A percentile compares a stretch with the other conserved stretches of the same genome.
These are phyloP conservation scores for Colletotrichum higginsianum DNA, from an alignment of 2,329 filamentous ascomycete genomes.

Conservation along the genomic window DNA sequence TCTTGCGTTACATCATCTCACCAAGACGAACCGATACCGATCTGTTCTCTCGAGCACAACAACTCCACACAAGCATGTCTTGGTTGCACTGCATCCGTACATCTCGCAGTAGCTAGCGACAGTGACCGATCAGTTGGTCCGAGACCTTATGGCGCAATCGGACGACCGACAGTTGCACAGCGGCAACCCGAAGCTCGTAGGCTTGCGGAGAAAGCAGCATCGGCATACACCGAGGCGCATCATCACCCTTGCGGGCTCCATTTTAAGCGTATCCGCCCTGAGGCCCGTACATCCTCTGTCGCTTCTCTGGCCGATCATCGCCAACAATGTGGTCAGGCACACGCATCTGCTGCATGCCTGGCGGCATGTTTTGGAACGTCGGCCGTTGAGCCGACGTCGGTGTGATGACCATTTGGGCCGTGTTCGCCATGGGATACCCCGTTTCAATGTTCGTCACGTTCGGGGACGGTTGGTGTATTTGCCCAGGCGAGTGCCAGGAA, in stretches of 20 bases:
- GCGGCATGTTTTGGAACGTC: constrained; percentile 57
- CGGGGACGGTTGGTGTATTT: constrained; percentile 66
- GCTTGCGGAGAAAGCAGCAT: too few relatives aligned
- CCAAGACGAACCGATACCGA: not conserved
- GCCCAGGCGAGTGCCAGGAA: constrained; percentile 67
- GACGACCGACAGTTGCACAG: too few relatives aligned
- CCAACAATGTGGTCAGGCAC: constrained; percentile 51
- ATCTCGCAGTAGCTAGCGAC: not conserved
- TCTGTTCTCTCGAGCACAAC: too few relatives aligned
- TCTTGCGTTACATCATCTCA: not conserved
- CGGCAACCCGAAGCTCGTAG: too few relatives aligned
- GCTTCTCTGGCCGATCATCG: constrained; percentile 65
- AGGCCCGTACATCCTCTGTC: constrained; percentile 65
- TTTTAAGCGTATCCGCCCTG: constrained; percentile 58
- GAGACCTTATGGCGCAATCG: not conserved
- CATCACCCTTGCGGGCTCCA: not conserved
- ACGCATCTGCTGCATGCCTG: constrained; percentile 50
- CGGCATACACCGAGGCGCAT: not conserved
- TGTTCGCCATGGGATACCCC: constrained; percentile 62
- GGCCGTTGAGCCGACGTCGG: constrained; percentile 47
- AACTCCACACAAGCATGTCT: too few relatives aligned
- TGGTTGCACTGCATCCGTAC: too few relatives aligned
- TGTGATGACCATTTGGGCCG: constrained; percentile 56
- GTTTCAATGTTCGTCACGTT: constrained; percentile 58
- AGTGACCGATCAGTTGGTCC: not conserved